Conservation (phyloP, 257 asterid species). For the Coffea canephora region DNA sequence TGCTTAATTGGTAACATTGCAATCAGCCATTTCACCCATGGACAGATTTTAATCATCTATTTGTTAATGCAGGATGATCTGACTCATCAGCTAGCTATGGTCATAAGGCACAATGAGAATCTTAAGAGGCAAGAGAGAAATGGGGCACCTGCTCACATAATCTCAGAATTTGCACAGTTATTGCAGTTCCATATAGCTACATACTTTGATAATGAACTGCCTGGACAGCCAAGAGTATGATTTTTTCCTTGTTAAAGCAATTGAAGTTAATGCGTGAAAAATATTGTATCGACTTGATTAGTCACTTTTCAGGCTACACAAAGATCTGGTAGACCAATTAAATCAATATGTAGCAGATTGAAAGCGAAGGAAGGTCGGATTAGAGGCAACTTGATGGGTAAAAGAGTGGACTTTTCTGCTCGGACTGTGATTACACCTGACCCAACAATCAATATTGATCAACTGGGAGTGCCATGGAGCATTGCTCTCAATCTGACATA, state of each 20-base stretch:
- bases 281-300: conserved; percentile 18
- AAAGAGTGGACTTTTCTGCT: conserved; percentile 97
- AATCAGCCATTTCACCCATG: conserved; percentile 1
- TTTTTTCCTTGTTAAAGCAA: conserved; percentile 9
- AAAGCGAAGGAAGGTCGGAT: conserved; percentile 99
- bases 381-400: conserved; percentile 98
- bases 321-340: conserved; percentile 96
- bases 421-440: conserved; percentile 99
- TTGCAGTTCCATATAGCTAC: conserved; percentile 98
- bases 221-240: conserved; percentile 98
- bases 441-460: conserved; percentile 94
- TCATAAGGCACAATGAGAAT: conserved; percentile 93
- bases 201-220: conserved; percentile 96
- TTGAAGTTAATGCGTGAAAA: conserved; percentile 3
- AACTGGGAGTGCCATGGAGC: conserved; percentile 99
- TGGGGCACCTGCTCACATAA: conserved; percentile 99
- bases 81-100: conserved; percentile 98
- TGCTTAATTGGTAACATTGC: background rate
- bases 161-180: conserved; percentile 95
- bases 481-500: conserved; percentile 96
- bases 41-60: conserved; percentile 25
- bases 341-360: conserved; percentile 95
- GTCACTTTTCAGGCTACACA: conserved; percentile 70
- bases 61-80: conserved; percentile 80
- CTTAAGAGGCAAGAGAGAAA: conserved; percentile 94